Percentiles rank a stretch among this genome's conserved stretches.
These are phyloP conservation scores for Candida sp. DNA, from an alignment of 1,139 yeast species.

Conservation along the genomic window DNA sequence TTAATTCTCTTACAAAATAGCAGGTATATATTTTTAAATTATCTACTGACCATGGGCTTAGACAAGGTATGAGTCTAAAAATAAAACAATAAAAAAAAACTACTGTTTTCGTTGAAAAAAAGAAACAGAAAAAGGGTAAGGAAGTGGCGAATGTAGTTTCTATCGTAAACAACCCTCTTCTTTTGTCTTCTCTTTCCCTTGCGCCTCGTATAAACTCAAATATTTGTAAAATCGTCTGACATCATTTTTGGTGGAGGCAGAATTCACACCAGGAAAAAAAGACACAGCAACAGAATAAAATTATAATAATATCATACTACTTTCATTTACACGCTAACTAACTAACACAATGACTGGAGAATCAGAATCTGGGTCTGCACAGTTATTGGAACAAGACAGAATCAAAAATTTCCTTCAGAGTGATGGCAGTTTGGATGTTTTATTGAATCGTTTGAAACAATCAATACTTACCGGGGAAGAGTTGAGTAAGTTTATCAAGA, in stretches of 20 bases:
- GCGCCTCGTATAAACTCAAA: not conserved
- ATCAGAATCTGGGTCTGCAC: slow-evolving; percentile 11
- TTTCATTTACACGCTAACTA: too few species aligned
- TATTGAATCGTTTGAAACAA: slow-evolving; percentile 73
- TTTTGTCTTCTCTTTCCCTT: too few species aligned
- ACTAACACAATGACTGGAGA: not conserved
- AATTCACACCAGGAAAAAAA: not conserved
- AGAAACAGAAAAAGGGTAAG: too few species aligned
- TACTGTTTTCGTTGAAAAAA: too few species aligned
- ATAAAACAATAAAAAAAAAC: too few species aligned
- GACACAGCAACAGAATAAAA: not conserved
- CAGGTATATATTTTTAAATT: too few species aligned
- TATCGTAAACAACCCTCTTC: too few species aligned
- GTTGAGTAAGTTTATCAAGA: slow-evolving; percentile 72
- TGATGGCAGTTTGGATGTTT: slow-evolving; percentile 54
- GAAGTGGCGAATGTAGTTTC: too few species aligned
- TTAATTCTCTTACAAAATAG: too few species aligned
- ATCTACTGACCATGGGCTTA: too few species aligned
- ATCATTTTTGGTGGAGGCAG: not conserved
- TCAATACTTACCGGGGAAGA: slow-evolving; percentile 83
- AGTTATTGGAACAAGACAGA: slow-evolving; percentile 24
- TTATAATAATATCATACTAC: too few species aligned
- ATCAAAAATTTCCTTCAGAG: slow-evolving; percentile 31
- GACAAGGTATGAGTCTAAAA: too few species aligned
- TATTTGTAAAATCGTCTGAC: not conserved